Conservation (phyloP, 768 basidiomycete genomes). For the Phylloporus sp. region DNA sequence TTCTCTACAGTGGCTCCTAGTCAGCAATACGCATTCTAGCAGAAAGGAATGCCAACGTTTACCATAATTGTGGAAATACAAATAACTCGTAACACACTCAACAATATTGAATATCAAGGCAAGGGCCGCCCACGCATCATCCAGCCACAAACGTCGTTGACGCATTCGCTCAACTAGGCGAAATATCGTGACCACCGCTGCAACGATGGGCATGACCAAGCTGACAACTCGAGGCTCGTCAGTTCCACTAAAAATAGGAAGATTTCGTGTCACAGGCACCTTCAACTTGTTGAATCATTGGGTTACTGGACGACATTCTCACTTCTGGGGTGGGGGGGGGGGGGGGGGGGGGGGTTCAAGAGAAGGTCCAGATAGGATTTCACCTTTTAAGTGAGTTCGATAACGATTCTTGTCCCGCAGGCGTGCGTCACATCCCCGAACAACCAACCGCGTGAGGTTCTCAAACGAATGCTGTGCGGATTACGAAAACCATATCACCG, state of each 20-base stretch:
- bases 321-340: not conserved
- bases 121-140: slow-evolving; percentile 1
- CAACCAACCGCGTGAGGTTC: too few relatives aligned
- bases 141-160: slow-evolving; percentile 1
- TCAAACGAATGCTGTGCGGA: too few relatives aligned
- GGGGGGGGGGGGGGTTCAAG: too few relatives aligned
- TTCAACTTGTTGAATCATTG: not conserved
- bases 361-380: too few relatives aligned
- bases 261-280: not conserved
- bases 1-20: not conserved
- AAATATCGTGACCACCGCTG: not conserved
- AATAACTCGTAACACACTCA: not conserved
- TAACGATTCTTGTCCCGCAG: too few relatives aligned
- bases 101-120: not conserved
- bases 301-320: not conserved
- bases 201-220: slow-evolving; percentile 1
- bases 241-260: not conserved
- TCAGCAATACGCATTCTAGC: not conserved
- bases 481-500: too few relatives aligned
- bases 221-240: not conserved
- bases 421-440: too few relatives aligned
- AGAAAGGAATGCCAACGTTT: not conserved
- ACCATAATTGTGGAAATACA: slow-evolving; percentile 5
- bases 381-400: too few relatives aligned
- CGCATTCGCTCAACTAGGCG: not conserved